Conservation (phyloP, 768 basidiomycete species). For the Amanita pallidorosea region DNA sequence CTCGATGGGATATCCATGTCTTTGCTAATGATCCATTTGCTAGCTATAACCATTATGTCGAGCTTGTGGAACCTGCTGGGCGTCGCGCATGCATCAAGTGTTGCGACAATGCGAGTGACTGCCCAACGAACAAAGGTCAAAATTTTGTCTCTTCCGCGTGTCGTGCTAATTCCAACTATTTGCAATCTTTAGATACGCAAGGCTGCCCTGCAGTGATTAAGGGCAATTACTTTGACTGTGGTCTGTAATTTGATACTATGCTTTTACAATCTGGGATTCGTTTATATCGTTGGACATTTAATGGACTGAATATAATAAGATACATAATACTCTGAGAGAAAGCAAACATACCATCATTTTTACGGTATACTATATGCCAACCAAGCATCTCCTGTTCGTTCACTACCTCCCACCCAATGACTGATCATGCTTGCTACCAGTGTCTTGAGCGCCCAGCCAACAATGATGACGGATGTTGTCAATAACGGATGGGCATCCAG, state of each 20-base stretch:
- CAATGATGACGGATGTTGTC: conserved; percentile 64
- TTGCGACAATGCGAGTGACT: conserved; percentile 43
- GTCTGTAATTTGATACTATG: not conserved
- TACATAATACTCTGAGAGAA: not conserved
- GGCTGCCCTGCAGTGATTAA: conserved; percentile 43
- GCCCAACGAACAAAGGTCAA: conserved; percentile 39
- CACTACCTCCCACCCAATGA: conserved; percentile 47
- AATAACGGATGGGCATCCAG: conserved; percentile 66
- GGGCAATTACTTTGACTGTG: conserved; percentile 46
- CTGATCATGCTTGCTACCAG: conserved; percentile 48
- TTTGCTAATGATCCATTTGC: not conserved
- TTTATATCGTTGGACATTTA: not conserved
- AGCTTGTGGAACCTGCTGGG: conserved; percentile 42
- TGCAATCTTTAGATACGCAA: conserved; percentile 25
- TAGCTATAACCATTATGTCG: conserved; percentile 51
- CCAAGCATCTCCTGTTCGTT: conserved; percentile 56
- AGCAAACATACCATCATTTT: not conserved
- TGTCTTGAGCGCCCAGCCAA: conserved; percentile 67
- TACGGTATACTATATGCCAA: conserved; percentile 75
- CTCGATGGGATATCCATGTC: not conserved
- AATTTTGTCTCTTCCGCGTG: not conserved
- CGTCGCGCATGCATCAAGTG: conserved; percentile 47
- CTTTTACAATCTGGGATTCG: not conserved
- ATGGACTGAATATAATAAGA: not conserved
- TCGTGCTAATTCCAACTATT: not conserved